Evolutionary conservation across 139 green algal species (phyloP).

Genomic region (Chlamydomonas urium): DNA sequence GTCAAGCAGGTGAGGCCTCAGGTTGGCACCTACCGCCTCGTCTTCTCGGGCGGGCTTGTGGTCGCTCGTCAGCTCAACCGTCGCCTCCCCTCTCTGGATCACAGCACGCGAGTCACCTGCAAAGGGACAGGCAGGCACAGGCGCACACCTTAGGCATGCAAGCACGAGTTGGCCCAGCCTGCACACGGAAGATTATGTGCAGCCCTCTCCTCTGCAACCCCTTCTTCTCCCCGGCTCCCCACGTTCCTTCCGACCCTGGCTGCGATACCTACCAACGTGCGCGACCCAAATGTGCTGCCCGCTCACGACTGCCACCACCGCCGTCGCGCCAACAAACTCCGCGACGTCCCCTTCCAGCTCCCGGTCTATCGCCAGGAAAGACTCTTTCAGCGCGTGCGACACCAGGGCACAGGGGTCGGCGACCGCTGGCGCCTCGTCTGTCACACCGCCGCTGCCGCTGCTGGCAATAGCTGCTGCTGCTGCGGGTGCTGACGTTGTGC

Average conservation of each 20-base stretch:
- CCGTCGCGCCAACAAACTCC: conserved; percentile 37
- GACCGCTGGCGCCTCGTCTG: background rate
- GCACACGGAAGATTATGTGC: too few species aligned
- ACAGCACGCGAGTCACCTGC: conserved; percentile 48
- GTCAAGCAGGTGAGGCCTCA: too few species aligned
- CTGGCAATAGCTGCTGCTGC: background rate
- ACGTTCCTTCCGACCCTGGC: background rate
- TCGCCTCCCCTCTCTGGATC: conserved; percentile 37
- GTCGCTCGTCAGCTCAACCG: conserved; percentile 40
- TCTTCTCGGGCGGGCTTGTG: conserved; percentile 42
- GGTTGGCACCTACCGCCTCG: too few species aligned
- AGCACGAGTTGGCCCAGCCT: too few species aligned
- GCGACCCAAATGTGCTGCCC: conserved; percentile 32
- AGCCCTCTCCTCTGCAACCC: too few species aligned
- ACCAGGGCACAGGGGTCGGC: background rate
- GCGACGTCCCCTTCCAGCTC: conserved; percentile 36
- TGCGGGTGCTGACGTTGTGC: background rate
- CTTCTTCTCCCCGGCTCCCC: too few species aligned
- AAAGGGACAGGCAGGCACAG: too few species aligned
- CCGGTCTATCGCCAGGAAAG: conserved; percentile 29
- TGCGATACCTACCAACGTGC: conserved; percentile 32
- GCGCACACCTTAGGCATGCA: too few species aligned
- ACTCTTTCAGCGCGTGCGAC: conserved; percentile 17
- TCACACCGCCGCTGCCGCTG: too few species aligned
- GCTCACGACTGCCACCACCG: conserved; percentile 42